Conservation (phyloP, 805 yeast genomes). For the Isabelozyma gotoi region DNA sequence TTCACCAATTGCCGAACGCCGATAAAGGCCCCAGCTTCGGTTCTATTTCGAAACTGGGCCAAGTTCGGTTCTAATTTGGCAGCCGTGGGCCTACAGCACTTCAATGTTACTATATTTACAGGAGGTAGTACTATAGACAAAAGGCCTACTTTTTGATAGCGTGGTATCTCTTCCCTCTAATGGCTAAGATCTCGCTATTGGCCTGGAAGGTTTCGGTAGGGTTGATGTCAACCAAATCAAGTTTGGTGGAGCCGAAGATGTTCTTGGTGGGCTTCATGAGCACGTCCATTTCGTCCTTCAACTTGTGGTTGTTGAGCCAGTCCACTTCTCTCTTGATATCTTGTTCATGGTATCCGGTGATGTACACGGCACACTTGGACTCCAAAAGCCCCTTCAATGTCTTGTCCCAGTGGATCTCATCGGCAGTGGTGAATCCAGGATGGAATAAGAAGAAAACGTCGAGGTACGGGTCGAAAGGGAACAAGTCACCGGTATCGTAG, state of each 20-base stretch:
- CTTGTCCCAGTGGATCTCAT: constrained; percentile 79
- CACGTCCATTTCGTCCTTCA: constrained; percentile 70
- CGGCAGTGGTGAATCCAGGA: constrained; percentile 89
- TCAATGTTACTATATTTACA: neutral
- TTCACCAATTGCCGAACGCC: too few species aligned
- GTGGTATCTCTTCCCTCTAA: constrained; percentile 96
- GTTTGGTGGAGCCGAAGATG: constrained; percentile 80
- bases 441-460: constrained; percentile 93
- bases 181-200: constrained; percentile 85
- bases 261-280: constrained; percentile 74
- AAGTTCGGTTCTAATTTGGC: too few species aligned
- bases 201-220: constrained; percentile 94
- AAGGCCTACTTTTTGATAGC: constrained; percentile 48
- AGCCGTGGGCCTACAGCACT: neutral
- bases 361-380: constrained; percentile 87
- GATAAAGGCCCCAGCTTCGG: too few species aligned
- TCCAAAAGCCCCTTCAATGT: constrained; percentile 85
- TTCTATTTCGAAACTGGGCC: too few species aligned
- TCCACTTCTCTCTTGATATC: constrained; percentile 70
- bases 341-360: constrained; percentile 82
- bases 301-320: constrained; percentile 66
- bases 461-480: constrained; percentile 96
- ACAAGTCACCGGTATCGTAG: constrained; percentile 90
- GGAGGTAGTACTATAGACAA: neutral
- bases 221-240: constrained; percentile 89